Base-by-base conservation (phyloP, 2,329 filamentous ascomycete genomes). In the Penicillium sp. region DNA sequence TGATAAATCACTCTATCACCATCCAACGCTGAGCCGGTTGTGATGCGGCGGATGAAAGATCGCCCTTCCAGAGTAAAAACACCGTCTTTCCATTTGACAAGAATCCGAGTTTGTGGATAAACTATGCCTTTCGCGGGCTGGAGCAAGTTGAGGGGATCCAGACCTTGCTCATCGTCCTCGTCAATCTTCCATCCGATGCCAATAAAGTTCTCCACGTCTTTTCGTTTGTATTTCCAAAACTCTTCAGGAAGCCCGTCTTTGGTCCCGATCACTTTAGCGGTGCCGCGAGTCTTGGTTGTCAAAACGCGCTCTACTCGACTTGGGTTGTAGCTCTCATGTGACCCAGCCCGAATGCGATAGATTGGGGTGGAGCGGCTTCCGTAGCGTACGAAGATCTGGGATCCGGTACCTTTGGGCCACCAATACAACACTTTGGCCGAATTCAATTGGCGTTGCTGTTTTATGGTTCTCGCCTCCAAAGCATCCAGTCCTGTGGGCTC, bases 181-280 rank as follows among this genome's bases (percentile, higher is more conserved):
- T 60, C 49, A 47, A 64, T 42, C 22, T 64, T 62, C 59, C 53
- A 64, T 8, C 59, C 57, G n/a, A 64, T 44, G 4, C 59, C 60
- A 34, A 61, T 46, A 36, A 62, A 57, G 43, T 52, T 48, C 11
- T 45, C 16, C 7, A 64, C 52, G 39, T 61, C 21, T 24, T 57
- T 39, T 21, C 57, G 42, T 11, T 36, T 44, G n/a, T 53, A 61
- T 36, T 45, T 52, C 58, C 54, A 61, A 24, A 24, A 11, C 21
- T 34, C 21, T 18, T 58, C 56, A 11, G 27, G 21, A 16, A 13
- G 14, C 16, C 48, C 48, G 34, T 53, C 43, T 27, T 24, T 47
- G 4, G 2, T 46, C 3, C 22, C 9, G n/a, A 36, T 22, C 5
- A 45, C 38, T 27, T 56, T 57, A 21, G 47, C 43, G 16, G 34